A percentile compares a stretch with the other conserved stretches of the same genome.
These are phyloP conservation scores for Panaeolus papilionaceus DNA, from an alignment of 768 basidiomycete species.

Conservation along the genomic window DNA sequence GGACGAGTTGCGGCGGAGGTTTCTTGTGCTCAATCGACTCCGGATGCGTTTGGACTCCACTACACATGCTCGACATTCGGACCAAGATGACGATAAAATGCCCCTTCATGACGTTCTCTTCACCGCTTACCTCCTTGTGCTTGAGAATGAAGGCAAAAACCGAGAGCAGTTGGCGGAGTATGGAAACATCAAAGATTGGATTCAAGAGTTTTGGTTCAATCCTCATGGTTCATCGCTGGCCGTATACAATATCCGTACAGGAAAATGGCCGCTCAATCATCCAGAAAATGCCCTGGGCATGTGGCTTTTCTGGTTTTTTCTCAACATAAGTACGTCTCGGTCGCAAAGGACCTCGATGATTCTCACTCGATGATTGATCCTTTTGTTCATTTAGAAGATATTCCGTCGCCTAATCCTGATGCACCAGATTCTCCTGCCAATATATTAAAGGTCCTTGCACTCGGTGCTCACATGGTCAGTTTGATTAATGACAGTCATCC, in stretches of 20 bases:
- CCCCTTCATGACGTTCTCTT: conserved; percentile 58
- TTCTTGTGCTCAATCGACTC: conserved; percentile 60
- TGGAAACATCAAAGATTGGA: conserved; percentile 66
- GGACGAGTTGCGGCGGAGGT: conserved; percentile 71
- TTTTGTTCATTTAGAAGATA: conserved; percentile 47
- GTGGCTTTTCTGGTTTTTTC: conserved; percentile 82
- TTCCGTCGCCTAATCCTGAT: conserved; percentile 40
- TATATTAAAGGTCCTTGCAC: conserved; percentile 64
- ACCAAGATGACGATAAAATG: conserved; percentile 30
- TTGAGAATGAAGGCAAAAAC: conserved; percentile 83
- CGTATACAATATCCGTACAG: conserved; percentile 42
- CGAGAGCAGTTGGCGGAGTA: conserved; percentile 73
- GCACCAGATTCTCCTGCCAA: conserved; percentile 52
- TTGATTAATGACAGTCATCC: conserved; percentile 7
- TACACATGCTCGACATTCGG: conserved; percentile 29
- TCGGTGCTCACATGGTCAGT: conserved; percentile 67
- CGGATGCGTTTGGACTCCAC: conserved; percentile 49
- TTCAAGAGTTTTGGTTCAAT: conserved; percentile 72
- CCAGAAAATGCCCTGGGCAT: conserved; percentile 65
- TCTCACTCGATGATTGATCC: conserved; percentile 3
- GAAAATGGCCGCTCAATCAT: conserved; percentile 63
- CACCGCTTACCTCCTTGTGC: conserved; percentile 76
- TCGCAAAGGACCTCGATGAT: background rate
- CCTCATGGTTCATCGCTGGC: conserved; percentile 61
- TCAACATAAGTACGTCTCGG: conserved; percentile 57